Evolutionary conservation across 371 early-diverging fungal genomes (phyloP).

Genomic region (Mucor piriformis): DNA sequence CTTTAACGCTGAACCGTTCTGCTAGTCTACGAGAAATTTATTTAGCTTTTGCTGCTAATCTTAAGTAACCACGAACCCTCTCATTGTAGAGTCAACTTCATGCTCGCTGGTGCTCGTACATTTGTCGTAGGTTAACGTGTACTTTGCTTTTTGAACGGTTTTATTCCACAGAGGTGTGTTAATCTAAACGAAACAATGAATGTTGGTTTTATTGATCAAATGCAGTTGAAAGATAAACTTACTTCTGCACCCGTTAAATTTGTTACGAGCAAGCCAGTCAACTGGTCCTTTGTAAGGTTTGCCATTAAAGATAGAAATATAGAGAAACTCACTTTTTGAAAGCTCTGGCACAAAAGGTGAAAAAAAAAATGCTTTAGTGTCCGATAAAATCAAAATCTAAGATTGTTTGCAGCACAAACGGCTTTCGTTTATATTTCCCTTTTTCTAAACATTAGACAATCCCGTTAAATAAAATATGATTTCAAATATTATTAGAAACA

Average conservation of each 20-base stretch:
- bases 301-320: not conserved
- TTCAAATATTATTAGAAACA: not conserved
- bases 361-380: not conserved
- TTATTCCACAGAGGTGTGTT: not conserved
- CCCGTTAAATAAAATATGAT: not conserved
- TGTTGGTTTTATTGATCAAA: not conserved
- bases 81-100: constrained; percentile 20
- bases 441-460: not conserved
- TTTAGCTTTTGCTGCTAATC: not conserved
- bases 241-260: constrained; percentile 1
- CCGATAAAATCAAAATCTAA: no score
- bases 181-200: not conserved
- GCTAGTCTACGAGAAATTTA: constrained; percentile 7
- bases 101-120: constrained; percentile 24
- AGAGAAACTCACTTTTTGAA: no score
- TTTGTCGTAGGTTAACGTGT: constrained; percentile 18
- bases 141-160: constrained; percentile 10
- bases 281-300: not conserved
- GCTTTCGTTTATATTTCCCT: not conserved
- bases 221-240: not conserved
- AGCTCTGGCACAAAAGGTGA: not conserved
- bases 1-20: constrained; percentile 22
- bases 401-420: not conserved
- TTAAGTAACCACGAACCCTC: constrained; percentile 9
- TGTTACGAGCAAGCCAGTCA: not conserved